Conservation (phyloP, 2,329 filamentous ascomycete genomes). For the Alternaria sp. region DNA sequence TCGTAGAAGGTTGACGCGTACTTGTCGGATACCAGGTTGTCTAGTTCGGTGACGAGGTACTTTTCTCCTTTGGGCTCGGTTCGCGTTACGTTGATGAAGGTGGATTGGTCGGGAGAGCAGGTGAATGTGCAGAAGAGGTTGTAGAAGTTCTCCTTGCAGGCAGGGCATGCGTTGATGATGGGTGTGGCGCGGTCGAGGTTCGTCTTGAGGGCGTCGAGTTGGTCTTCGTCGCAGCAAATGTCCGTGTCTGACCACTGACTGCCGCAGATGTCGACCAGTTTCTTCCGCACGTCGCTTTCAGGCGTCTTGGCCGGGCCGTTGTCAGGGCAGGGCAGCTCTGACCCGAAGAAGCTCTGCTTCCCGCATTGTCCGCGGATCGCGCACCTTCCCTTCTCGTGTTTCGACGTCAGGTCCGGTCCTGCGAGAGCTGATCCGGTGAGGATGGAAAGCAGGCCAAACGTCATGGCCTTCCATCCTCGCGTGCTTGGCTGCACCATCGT, state of each 20-base stretch:
- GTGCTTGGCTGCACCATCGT: constrained; percentile 32
- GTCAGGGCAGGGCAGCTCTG: constrained; percentile 89
- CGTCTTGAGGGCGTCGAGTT: constrained; percentile 80
- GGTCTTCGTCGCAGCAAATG: constrained; percentile 83
- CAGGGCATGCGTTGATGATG: constrained; percentile 91
- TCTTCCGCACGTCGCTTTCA: constrained; percentile 71
- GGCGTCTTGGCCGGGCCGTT: constrained; percentile 82
- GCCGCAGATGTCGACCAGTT: constrained; percentile 86
- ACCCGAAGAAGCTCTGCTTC: constrained; percentile 86
- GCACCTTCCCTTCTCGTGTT: constrained; percentile 86
- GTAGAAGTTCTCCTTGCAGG: constrained; percentile 98
- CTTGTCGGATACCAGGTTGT: constrained; percentile 83
- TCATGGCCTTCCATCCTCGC: constrained; percentile 29
- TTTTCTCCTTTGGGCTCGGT: constrained; percentile 68
- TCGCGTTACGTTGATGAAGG: constrained; percentile 91
- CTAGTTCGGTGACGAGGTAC: constrained; percentile 81
- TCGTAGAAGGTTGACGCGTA: constrained; percentile 91
- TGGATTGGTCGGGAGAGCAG: constrained; percentile 93
- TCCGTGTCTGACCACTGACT: constrained; percentile 82
- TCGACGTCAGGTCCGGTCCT: constrained; percentile 50
- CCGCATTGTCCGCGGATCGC: constrained; percentile 92
- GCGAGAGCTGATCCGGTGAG: constrained; percentile 37
- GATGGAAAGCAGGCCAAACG: constrained; percentile 38
- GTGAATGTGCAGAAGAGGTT: constrained; percentile 98
- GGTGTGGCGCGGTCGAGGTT: constrained; percentile 87